Evolutionary conservation across 495 filamentous ascomycete species (phyloP).

Genomic region (Aspergillus diversus): DNA sequence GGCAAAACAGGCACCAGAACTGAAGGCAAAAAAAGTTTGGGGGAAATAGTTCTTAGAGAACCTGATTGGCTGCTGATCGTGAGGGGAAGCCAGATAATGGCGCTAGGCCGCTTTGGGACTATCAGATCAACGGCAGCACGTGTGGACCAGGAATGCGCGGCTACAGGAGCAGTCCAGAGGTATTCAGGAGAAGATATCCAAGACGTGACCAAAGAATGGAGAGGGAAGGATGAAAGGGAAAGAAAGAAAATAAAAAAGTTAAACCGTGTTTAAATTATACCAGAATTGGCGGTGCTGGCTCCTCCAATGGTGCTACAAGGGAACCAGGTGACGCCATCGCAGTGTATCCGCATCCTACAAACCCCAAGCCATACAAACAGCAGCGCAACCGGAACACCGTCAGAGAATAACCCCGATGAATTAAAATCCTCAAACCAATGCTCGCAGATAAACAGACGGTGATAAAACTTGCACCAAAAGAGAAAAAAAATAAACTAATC

Average conservation of each 20-base stretch:
- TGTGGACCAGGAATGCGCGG: neutral
- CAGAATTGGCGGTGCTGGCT: neutral
- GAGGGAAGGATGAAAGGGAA: neutral
- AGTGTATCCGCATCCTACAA: neutral
- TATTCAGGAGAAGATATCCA: neutral
- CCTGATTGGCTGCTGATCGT: neutral
- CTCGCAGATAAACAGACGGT: neutral
- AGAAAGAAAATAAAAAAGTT: neutral
- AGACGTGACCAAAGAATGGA: too few relatives aligned
- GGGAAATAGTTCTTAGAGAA: neutral
- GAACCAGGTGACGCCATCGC: constrained; percentile 21
- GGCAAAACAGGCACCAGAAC: neutral
- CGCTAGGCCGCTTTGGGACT: constrained; percentile 13
- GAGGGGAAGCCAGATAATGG: neutral
- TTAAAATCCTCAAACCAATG: neutral
- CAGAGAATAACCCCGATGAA: neutral
- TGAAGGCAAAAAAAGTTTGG: neutral
- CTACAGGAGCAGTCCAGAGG: neutral
- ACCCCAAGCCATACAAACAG: constrained; percentile 12
- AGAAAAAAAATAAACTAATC: neutral
- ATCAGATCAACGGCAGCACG: neutral
- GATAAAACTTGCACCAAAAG: constrained; percentile 2
- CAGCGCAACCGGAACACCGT: constrained; percentile 7
- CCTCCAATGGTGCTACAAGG: constrained; percentile 15
- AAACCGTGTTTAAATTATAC: neutral